A percentile compares a stretch with the other conserved stretches of the same genome.
phyloP scores from a whole-genome alignment of 2,329 filamentous ascomycete species.

The Hirsutella minnesotensis region DNA sequence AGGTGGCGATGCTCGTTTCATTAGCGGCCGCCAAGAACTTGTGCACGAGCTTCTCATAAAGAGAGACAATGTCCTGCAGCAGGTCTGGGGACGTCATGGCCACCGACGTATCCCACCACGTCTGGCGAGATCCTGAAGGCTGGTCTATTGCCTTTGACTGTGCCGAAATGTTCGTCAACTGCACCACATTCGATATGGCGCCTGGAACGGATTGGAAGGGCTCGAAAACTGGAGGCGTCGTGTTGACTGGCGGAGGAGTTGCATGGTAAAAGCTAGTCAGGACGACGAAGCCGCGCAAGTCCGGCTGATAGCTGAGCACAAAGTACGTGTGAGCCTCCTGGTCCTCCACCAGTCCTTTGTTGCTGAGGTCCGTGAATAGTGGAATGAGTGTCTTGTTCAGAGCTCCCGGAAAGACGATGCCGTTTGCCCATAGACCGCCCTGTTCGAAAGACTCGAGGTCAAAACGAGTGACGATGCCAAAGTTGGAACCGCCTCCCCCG shows the following conservation, averaged over 20 bases:
- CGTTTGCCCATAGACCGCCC: slow-evolving; percentile 2
- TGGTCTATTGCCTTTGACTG: slow-evolving; percentile 12
- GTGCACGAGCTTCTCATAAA: background rate
- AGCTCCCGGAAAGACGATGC: slow-evolving; percentile 6
- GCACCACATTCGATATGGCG: slow-evolving; percentile 10
- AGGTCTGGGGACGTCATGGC: slow-evolving; percentile 10
- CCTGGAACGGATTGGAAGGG: slow-evolving; percentile 10
- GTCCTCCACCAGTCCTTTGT: slow-evolving; percentile 9
- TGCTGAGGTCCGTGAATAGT: slow-evolving; percentile 4
- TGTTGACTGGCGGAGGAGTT: slow-evolving; percentile 4
- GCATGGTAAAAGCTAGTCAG: slow-evolving; percentile 8
- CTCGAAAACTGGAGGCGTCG: slow-evolving; percentile 11
- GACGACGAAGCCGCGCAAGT: slow-evolving; percentile 4
- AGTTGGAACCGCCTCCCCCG: slow-evolving; percentile 28
- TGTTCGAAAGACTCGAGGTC: slow-evolving; percentile 16
- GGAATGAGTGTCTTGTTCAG: slow-evolving; percentile 7
- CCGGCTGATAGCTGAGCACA: slow-evolving; percentile 5
- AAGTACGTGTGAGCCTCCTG: slow-evolving; percentile 12
- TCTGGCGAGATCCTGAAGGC: slow-evolving; percentile 13
- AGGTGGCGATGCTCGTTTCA: background rate
- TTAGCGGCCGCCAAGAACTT: background rate
- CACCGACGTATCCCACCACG: slow-evolving; percentile 18
- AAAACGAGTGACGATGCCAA: slow-evolving; percentile 22
- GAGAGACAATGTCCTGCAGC: slow-evolving; percentile 10
- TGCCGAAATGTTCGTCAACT: slow-evolving; percentile 13